These are phyloP conservation scores for Hygrophorus pudorinus DNA, from an alignment of 768 basidiomycete genomes.

Conservation along the genomic window DNA sequence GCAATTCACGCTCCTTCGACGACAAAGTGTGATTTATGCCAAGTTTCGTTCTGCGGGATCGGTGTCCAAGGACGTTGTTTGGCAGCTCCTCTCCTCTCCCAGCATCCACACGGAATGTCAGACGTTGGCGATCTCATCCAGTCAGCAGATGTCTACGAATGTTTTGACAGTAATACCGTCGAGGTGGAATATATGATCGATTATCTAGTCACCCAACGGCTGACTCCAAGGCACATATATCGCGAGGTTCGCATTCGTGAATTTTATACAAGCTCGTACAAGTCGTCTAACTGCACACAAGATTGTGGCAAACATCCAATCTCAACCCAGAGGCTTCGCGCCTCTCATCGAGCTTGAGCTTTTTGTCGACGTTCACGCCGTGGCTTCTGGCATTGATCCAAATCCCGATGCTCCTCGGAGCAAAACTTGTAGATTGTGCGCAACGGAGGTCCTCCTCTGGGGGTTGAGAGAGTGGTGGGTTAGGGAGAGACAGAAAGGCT, in stretches of 20 bases:
- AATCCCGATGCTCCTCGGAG: slow-evolving; percentile 48
- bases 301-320: slow-evolving; percentile 54
- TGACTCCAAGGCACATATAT: slow-evolving; percentile 67
- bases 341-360: slow-evolving; percentile 61
- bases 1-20: slow-evolving; percentile 66
- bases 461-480: slow-evolving; percentile 81
- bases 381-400: slow-evolving; percentile 44
- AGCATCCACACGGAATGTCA: slow-evolving; percentile 60
- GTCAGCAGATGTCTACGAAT: slow-evolving; percentile 69
- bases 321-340: slow-evolving; percentile 52
- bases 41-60: slow-evolving; percentile 76
- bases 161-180: slow-evolving; percentile 65
- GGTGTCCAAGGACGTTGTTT: slow-evolving; percentile 65
- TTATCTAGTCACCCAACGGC: slow-evolving; percentile 52
- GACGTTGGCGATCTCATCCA: slow-evolving; percentile 71
- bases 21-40: slow-evolving; percentile 78
- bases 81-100: slow-evolving; percentile 43
- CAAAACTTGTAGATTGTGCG: slow-evolving; percentile 62
- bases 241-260: slow-evolving; percentile 46
- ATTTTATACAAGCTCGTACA: neutral
- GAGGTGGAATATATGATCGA: slow-evolving; percentile 84
- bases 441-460: slow-evolving; percentile 65
- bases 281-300: slow-evolving; percentile 16
- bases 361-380: slow-evolving; percentile 58
- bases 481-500: slow-evolving; percentile 62